phyloP scores from a whole-genome alignment of 2,329 filamentous ascomycete species.

The Pestalotiopsis fici region DNA sequence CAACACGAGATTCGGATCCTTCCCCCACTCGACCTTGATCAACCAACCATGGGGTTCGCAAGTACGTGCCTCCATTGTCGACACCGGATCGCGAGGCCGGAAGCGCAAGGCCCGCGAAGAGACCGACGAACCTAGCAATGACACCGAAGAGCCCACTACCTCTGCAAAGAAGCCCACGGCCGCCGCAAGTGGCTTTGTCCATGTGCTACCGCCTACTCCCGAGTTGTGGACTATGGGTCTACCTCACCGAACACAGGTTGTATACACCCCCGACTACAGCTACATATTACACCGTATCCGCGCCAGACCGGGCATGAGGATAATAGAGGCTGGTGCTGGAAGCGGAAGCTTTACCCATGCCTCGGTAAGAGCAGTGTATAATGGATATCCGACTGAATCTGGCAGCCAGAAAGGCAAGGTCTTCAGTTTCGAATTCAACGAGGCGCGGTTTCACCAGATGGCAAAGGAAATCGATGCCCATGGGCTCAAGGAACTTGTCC shows the following conservation, averaged over 20 bases:
- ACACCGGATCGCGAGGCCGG: constrained; percentile 85
- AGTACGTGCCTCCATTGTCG: constrained; percentile 83
- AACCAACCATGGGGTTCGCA: constrained; percentile 88
- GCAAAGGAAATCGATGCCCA: constrained; percentile 70
- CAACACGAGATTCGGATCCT: constrained; percentile 93
- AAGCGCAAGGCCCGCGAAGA: constrained; percentile 60
- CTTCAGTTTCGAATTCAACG: constrained; percentile 82
- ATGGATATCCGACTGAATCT: constrained; percentile 58
- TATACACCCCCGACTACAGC: constrained; percentile 86
- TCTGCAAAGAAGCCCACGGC: constrained; percentile 43
- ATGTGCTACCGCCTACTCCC: constrained; percentile 76
- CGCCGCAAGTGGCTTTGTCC: constrained; percentile 71
- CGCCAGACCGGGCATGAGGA: constrained; percentile 68
- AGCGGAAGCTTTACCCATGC: constrained; percentile 86
- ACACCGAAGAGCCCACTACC: constrained; percentile 21
- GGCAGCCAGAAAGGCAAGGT: constrained; percentile 63
- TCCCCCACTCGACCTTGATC: constrained; percentile 77
- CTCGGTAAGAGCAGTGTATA: constrained; percentile 74
- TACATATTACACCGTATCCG: constrained; percentile 78
- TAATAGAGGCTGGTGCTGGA: constrained; percentile 81
- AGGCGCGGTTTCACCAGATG: constrained; percentile 70
- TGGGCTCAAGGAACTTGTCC: constrained; percentile 64
- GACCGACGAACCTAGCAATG: constrained; percentile 45
- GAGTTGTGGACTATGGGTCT: constrained; percentile 81
- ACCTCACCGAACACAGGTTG: constrained; percentile 81